Evolutionary conservation across 352 stramenopile genomes (phyloP).

Genomic region (Phytopythium montanum): DNA sequence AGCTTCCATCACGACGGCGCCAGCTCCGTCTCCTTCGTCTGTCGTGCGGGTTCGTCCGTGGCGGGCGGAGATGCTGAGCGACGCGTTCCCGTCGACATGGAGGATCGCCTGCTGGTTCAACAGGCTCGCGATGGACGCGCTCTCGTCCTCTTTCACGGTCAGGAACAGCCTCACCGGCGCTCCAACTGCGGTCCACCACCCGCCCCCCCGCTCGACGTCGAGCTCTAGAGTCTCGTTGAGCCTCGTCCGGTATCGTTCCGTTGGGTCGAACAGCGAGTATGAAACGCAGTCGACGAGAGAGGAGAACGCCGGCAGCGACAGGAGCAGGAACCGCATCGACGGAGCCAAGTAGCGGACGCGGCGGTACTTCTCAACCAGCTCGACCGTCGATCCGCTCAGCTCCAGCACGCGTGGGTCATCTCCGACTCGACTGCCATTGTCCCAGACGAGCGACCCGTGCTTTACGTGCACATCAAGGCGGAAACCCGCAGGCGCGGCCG

Average conservation of each 20-base stretch:
- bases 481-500: not conserved
- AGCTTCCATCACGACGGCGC: not conserved
- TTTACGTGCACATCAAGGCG: not conserved
- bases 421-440: not conserved
- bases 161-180: slow-evolving; percentile 7
- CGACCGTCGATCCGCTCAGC: not conserved
- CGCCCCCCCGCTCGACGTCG: not conserved
- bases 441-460: not conserved
- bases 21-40: not conserved
- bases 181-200: not conserved
- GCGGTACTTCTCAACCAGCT: not conserved
- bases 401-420: not conserved
- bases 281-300: not conserved
- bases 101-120: slow-evolving; percentile 11
- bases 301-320: not conserved
- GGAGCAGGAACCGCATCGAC: not conserved
- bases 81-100: not conserved
- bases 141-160: slow-evolving; percentile 17
- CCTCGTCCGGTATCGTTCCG: not conserved
- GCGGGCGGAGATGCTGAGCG: not conserved
- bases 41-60: not conserved
- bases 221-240: slow-evolving; percentile 3
- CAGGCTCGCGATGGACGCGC: slow-evolving; percentile 10
- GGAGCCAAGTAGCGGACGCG: not conserved
- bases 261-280: not conserved